These are phyloP conservation scores for Saccharomyces hybrid DNA, from an alignment of 1,139 yeast species.

Conservation along the genomic window DNA sequence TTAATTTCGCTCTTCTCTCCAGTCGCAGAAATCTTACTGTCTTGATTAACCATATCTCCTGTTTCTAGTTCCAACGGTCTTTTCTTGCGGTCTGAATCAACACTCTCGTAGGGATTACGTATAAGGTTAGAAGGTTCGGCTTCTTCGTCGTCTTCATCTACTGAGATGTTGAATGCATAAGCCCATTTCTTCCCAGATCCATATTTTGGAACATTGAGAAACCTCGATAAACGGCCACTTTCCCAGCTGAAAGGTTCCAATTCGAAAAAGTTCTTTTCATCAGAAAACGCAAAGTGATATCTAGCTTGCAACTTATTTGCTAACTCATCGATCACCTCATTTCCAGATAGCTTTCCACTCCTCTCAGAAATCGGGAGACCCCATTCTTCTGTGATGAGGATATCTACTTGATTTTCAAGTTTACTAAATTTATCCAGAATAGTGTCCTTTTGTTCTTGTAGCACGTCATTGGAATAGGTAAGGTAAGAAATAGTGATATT, in stretches of 20 bases:
- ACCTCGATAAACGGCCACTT: conserved; percentile 41
- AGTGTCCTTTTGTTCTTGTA: conserved; percentile 17
- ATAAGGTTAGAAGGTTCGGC: conserved; percentile 22
- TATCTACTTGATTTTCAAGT: conserved; percentile 37
- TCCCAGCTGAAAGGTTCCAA: conserved; percentile 53
- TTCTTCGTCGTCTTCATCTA: conserved; percentile 10
- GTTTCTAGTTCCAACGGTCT: conserved; percentile 6
- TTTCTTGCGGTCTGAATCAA: conserved; percentile 11
- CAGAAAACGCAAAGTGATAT: conserved; percentile 57
- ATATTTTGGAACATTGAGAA: conserved; percentile 55
- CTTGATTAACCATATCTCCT: conserved; percentile 8
- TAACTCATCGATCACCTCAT: conserved; percentile 39
- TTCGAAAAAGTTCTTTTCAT: conserved; percentile 46
- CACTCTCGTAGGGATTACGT: conserved; percentile 36
- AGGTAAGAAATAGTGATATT: conserved; percentile 46
- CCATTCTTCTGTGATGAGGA: conserved; percentile 56
- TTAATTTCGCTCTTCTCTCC: conserved; percentile 11
- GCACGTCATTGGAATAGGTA: conserved; percentile 29
- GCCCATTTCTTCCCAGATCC: conserved; percentile 58
- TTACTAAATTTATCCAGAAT: conserved; percentile 18
- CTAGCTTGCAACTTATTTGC: conserved; percentile 45
- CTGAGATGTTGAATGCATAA: conserved; percentile 53
- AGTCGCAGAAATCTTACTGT: conserved; percentile 4
- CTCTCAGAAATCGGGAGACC: conserved; percentile 44
- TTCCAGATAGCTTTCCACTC: conserved; percentile 29